Conservation (phyloP, 1,284 basidiomycete genomes). For the Rhodotorula sp. region DNA sequence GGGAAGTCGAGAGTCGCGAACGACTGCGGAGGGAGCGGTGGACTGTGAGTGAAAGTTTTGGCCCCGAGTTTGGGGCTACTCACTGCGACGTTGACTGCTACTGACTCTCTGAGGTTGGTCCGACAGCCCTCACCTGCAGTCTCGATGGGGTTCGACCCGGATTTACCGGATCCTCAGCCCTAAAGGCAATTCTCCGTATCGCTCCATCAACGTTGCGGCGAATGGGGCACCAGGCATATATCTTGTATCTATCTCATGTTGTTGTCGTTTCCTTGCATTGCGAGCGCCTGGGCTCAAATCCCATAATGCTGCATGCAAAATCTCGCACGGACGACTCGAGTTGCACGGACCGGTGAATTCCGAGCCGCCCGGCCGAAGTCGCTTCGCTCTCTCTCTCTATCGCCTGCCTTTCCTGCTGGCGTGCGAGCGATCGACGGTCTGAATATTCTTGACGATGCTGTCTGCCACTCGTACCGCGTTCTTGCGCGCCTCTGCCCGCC, state of each 20-base stretch:
- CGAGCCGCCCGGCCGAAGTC: neutral
- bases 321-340: neutral
- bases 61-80: neutral
- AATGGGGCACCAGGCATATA: too few species aligned
- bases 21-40: slow-evolving; percentile 31
- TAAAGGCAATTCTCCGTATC: neutral
- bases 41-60: slow-evolving; percentile 31
- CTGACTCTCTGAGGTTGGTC: neutral
- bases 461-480: slow-evolving; percentile 14
- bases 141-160: slow-evolving; percentile 32
- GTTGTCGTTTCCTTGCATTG: neutral
- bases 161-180: slow-evolving; percentile 2
- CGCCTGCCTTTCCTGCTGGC: neutral
- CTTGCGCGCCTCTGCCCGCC: slow-evolving; percentile 29
- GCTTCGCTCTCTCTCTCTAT: neutral
- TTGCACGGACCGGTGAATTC: neutral
- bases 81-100: neutral
- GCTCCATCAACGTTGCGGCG: neutral
- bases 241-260: neutral
- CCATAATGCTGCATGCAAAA: neutral
- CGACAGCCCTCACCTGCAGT: slow-evolving; percentile 25
- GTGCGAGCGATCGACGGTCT: too few species aligned
- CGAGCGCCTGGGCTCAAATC: neutral
- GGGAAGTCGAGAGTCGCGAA: slow-evolving; percentile 17
- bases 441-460: neutral